Base-by-base conservation (phyloP, 768 basidiomycete species). In the Lactarius sp. region DNA sequence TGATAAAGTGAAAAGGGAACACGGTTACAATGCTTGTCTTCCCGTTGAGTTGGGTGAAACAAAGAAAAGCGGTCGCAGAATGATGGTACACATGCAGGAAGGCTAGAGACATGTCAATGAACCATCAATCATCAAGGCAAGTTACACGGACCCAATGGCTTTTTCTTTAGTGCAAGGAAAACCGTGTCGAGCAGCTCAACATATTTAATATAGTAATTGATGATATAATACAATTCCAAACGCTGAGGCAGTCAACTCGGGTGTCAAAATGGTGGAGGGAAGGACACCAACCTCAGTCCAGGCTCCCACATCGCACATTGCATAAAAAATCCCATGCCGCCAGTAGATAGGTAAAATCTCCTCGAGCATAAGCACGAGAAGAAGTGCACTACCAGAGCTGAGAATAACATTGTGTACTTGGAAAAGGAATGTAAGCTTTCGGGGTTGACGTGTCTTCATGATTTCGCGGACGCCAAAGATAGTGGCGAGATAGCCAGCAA, bases 71-170 rank as follows among this genome's bases (percentile, higher is more conserved):
- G 62, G 97, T 98, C 18, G 96, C 97, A 62, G 97, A 93, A 79
- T 99, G 97, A 76, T 98, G 97, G 81, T 97, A 98, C 67, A 99
- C 96, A 76, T 98, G 97, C 65, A 99, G 79, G 79, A 99, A 98
- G 70, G 92, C 94, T 95, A 47, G 49, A 56, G 56, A 66, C 6
- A 20, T n/a, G 56, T 46, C 34, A 51, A 37, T 41, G 61, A 13
- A 44, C 54, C 42, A 41, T 47, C 59, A 46, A 34, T 50, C 22
- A 61, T 34, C 22, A 6, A 46, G 52, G 14, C 6, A 12, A 13
- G 20, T 52, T n/a, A 52, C 27, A 76, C 86, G 65, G 72, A 95
- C 94, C 91, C 55, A 99, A 81, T 16, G 93, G 93, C 77, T 98
- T 98, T 83, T 98, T 99, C 85, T 98, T 99, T 70, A 98, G 78